Conservation (phyloP, 441 rosid genomes). For the Erysimum cheiri region DNA sequence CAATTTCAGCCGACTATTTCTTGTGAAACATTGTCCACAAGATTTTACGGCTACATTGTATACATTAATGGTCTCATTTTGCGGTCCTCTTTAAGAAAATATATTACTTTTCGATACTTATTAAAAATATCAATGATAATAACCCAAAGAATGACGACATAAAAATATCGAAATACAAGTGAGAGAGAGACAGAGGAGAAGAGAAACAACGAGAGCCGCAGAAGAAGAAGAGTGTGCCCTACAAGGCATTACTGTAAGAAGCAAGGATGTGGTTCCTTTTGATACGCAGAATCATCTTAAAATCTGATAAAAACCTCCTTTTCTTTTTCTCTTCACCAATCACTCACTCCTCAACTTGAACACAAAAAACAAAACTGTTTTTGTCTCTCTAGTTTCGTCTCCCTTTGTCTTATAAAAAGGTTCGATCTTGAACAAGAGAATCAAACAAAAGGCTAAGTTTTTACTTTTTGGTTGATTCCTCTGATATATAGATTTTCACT, state of each 20-base stretch:
- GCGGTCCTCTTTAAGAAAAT: background rate
- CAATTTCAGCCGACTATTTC: conserved; percentile 24
- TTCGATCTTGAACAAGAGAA: conserved; percentile 8
- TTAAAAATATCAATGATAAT: too few relatives aligned
- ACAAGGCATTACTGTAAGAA: conserved; percentile 31
- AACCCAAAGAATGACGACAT: too few relatives aligned
- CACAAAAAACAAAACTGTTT: conserved; percentile 8
- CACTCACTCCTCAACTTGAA: conserved; percentile 22
- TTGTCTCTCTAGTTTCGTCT: conserved; percentile 28
- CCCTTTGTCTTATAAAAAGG: conserved; percentile 18
- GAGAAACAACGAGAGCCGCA: conserved; percentile 39
- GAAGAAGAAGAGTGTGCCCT: conserved; percentile 20
- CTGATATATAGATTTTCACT: conserved; percentile 7
- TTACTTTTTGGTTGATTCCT: background rate
- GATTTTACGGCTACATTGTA: background rate
- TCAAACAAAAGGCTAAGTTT: background rate
- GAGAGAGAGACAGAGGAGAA: conserved; percentile 21
- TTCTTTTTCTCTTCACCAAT: conserved; percentile 32
- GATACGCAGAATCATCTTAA: conserved; percentile 28
- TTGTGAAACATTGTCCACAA: conserved; percentile 35
- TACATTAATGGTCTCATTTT: conserved; percentile 11
- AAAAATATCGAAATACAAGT: background rate
- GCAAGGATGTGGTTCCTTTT: conserved; percentile 37
- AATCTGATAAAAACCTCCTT: conserved; percentile 20
- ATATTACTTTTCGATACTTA: background rate